phyloP scores from a whole-genome alignment of 139 green algal species.

The Chlamydomonas sphaeroides region DNA sequence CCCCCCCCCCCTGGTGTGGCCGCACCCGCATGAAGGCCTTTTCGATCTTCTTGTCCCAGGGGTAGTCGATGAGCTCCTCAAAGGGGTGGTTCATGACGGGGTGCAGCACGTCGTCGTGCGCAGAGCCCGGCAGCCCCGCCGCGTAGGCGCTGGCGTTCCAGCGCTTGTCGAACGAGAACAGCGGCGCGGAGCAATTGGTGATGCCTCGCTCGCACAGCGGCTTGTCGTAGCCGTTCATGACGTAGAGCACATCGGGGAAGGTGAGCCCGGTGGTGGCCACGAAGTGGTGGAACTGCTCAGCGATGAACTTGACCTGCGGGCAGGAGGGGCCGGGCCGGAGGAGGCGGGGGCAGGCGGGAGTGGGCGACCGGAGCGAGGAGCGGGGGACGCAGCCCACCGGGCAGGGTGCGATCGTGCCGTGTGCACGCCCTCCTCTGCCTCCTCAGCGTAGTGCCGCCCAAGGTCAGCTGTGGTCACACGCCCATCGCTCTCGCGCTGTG shows the following conservation, averaged over 20 bases:
- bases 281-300: slow-evolving; percentile 40
- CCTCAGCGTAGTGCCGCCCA: too few species aligned
- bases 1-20: neutral
- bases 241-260: slow-evolving; percentile 54
- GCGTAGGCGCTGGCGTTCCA: slow-evolving; percentile 34
- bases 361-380: too few species aligned
- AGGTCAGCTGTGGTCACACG: too few species aligned
- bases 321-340: neutral
- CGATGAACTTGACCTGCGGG: slow-evolving; percentile 43
- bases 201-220: slow-evolving; percentile 43
- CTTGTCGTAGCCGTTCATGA: slow-evolving; percentile 67
- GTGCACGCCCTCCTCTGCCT: too few species aligned
- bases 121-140: neutral
- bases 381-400: too few species aligned
- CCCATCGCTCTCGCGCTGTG: too few species aligned
- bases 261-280: neutral
- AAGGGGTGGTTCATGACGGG: slow-evolving; percentile 64
- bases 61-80: slow-evolving; percentile 48
- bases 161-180: slow-evolving; percentile 59
- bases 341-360: neutral
- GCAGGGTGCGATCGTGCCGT: too few species aligned
- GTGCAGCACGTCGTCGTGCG: slow-evolving; percentile 52
- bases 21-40: slow-evolving; percentile 36
- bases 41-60: slow-evolving; percentile 48
- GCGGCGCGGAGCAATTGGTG: slow-evolving; percentile 42